Evolutionary conservation across 2,329 filamentous ascomycete genomes (phyloP), one percentile per base, ranked within the genome.

Genomic region (Nemania sp.): DNA sequence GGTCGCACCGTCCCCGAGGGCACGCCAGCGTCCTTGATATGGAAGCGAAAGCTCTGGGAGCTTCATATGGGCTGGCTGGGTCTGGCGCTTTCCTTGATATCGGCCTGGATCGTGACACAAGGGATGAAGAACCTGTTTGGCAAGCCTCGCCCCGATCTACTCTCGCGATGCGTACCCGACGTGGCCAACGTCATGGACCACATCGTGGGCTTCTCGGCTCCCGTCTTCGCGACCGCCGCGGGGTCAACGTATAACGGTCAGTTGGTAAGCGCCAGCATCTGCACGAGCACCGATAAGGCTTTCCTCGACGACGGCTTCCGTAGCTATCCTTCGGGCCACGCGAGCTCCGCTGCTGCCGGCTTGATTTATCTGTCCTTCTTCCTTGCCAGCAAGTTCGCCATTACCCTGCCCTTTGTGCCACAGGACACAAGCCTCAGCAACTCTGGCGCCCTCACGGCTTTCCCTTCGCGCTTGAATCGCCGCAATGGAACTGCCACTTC

Each of bases 1-100:
- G 91, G 90, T 3, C 82, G 85, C 5, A 88, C 87, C 1, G 87
- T 89, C 0, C 83, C 85, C 15, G 80, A 80, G 43, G 81, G 83
- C 18, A 87, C 88, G 0, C 86, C 90, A 1, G 82, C 82, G 65
- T 75, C 82, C 3, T 76, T 91, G 55, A 80, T 93, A 46, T 92
- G 91, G 87, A 86, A 85, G 72, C 84, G 91, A 66, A 97, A 95
- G 77, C 74, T 97, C 1, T 97, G 94, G 92, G 93, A 97, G 75
- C 87, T 91, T 74, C 92, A 97, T 72, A 87, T 87, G 2, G 92
- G 91, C 60, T 91, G 89, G 86, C 86, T 97, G 69, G 93, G 93
- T 0, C 81, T 97, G 2, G 90, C 82, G 0, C 80, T 97, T 17
- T 86, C 90, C 2, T 79, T 92, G 10, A 86, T 88, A 2, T 81